Base-by-base conservation (phyloP, 768 basidiomycete genomes). In the Auriscalpium vulgare region DNA sequence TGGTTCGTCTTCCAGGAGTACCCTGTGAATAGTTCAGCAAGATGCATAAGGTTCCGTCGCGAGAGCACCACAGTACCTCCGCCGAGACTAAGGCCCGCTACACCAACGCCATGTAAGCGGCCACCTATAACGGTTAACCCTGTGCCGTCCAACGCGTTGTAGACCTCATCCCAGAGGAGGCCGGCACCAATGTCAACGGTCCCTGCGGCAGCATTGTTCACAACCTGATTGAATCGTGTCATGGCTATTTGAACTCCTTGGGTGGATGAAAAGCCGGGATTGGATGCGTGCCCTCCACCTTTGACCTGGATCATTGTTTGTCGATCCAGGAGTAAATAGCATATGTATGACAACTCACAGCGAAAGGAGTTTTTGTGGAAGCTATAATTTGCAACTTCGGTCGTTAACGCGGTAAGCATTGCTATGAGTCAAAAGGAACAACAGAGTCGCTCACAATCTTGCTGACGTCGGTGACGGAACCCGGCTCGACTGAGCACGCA, bases 1-100 rank as follows among this genome's bases (percentile, higher is more conserved):
- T 29, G 29, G 29, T 29, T 29, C 29, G 68, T 69, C 54, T 67
- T 67, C 57, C 64, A 54, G 0, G 71, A 69, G 58, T 67, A 74
- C 6, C 72, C 72, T 56, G 29, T 10, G 21, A n/a, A 21, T 23
- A 2, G 16, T 4, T 17, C 1, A 14, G 3, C 44, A 44, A 17
- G 34, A 21, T 23, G 23, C 6, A 8, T 16, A 21, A 10, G 21
- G 21, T 21, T 21, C 21, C 21, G 21, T 21, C 21, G 21, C 21
- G 21, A 10, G 19, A 10, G 17, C 10, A 16, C 16, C 13, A n/a
- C 21, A 21, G 21, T 21, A 21, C 21, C 21, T 21, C 21, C 21
- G 21, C 21, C 21, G 21, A 21, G 21, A 35, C 52, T 46, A 21
- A 65, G 57, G 0, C 66, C 66, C 8, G 57, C 66, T 21, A 64